These are phyloP conservation scores for Backusella tuberculispora DNA, from an alignment of 192 early-diverging fungal species.

Conservation along the genomic window DNA sequence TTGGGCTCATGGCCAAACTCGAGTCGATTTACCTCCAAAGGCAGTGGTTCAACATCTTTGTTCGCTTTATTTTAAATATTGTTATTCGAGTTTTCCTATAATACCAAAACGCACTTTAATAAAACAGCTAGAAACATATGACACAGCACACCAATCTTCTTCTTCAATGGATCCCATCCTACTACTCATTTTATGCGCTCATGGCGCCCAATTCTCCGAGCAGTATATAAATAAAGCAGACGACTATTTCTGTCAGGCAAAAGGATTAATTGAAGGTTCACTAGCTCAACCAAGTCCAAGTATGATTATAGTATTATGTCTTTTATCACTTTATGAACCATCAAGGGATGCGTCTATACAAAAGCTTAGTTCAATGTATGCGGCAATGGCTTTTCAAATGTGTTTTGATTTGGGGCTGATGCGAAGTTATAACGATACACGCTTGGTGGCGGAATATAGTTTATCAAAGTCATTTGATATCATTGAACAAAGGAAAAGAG, in stretches of 20 bases:
- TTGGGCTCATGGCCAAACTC: neutral
- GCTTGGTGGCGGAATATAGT: constrained; percentile 1
- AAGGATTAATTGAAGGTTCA: constrained; percentile 27
- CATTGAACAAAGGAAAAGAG: constrained; percentile 34
- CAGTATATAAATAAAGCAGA: constrained; percentile 1
- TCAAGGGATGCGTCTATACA: neutral
- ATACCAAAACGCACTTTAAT: constrained; percentile 35
- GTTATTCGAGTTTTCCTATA: constrained; percentile 35
- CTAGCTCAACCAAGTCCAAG: constrained; percentile 30
- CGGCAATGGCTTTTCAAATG: constrained; percentile 34
- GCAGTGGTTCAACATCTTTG: constrained; percentile 28
- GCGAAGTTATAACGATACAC: constrained; percentile 12
- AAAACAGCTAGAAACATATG: constrained; percentile 19
- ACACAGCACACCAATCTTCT: neutral
- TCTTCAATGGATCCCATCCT: constrained; percentile 31
- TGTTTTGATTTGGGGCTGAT: constrained; percentile 32
- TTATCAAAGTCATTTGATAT: constrained; percentile 13
- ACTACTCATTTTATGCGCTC: constrained; percentile 38
- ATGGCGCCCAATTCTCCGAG: constrained; percentile 27
- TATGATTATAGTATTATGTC: constrained; percentile 32
- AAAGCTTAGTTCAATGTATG: constrained; percentile 24
- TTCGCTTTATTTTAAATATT: constrained; percentile 32
- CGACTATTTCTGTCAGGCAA: constrained; percentile 38
- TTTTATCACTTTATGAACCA: constrained; percentile 31
- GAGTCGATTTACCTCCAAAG: constrained; percentile 27